Evolutionary conservation across 177 flowering plant genomes (phyloP).

Genomic region (Telopea speciosissima): DNA sequence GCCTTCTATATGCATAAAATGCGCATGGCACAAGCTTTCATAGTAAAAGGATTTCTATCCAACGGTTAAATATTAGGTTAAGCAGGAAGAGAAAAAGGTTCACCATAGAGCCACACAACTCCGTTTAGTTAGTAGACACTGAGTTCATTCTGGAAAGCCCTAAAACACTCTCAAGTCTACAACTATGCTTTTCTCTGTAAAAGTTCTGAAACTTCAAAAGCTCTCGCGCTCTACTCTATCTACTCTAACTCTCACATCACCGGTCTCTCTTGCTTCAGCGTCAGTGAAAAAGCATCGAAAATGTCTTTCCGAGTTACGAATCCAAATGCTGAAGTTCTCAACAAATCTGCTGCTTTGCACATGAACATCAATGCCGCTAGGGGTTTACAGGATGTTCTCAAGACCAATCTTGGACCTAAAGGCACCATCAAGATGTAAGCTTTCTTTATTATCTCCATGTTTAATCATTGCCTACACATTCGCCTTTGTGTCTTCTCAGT

Average conservation of each 20-base stretch:
- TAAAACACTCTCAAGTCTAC: not conserved
- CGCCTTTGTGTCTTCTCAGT: not conserved
- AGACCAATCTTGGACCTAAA: constrained; percentile 93
- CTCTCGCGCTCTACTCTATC: not conserved
- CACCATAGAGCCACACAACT: too few relatives aligned
- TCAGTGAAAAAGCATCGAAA: constrained; percentile 10
- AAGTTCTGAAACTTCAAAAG: not conserved
- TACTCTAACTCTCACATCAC: not conserved
- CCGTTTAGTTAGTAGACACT: too few relatives aligned
- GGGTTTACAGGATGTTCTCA: constrained; percentile 94
- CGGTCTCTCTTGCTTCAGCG: not conserved
- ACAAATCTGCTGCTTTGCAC: constrained; percentile 92
- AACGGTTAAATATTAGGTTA: too few relatives aligned
- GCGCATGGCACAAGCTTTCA: too few relatives aligned
- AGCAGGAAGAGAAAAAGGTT: too few relatives aligned
- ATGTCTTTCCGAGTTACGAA: constrained; percentile 83
- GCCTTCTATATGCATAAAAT: too few relatives aligned
- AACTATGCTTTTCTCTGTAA: not conserved
- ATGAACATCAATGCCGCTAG: constrained; percentile 99
- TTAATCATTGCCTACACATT: not conserved
- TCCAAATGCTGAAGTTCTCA: constrained; percentile 95
- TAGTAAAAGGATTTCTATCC: too few relatives aligned
- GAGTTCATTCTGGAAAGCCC: not conserved
- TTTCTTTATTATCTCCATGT: not conserved
- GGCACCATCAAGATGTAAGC: constrained; percentile 96